These are phyloP conservation scores for Cercospora beticola DNA, from an alignment of 2,329 filamentous ascomycete species.

Conservation along the genomic window DNA sequence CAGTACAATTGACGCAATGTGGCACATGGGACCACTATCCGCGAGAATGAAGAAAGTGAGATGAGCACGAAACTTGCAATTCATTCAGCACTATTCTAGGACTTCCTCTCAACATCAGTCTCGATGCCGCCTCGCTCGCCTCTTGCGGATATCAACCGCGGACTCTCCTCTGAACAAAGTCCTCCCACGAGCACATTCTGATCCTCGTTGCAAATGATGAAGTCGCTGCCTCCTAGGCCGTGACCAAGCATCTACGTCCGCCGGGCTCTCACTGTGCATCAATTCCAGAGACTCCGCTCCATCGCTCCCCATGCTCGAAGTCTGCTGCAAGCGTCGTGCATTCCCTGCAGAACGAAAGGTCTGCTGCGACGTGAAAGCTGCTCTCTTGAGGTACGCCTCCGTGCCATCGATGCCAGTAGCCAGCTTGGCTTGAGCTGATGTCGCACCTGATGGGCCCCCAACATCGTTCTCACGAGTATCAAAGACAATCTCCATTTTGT, in stretches of 20 bases:
- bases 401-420: neutral
- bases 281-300: neutral
- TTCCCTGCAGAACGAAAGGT: neutral
- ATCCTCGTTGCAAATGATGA: neutral
- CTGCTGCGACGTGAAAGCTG: neutral
- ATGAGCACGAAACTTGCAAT: too few relatives aligned
- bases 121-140: neutral
- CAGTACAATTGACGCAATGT: too few relatives aligned
- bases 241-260: neutral
- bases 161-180: slow-evolving; percentile 10
- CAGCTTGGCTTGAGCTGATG: neutral
- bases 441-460: neutral
- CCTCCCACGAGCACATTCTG: slow-evolving; percentile 12
- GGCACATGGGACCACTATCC: too few relatives aligned
- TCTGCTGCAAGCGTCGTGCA: slow-evolving; percentile 4
- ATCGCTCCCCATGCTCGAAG: slow-evolving; percentile 19
- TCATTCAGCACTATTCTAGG: slow-evolving; percentile 12
- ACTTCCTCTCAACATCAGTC: neutral
- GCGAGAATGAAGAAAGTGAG: too few relatives aligned
- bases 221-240: slow-evolving; percentile 5
- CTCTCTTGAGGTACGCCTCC: neutral
- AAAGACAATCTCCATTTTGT: slow-evolving; percentile 20
- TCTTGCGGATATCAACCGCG: slow-evolving; percentile 2
- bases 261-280: neutral
- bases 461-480: slow-evolving; percentile 13